These are phyloP conservation scores for Begonia fuchsioides DNA, from an alignment of 306 rosid genomes.

Conservation along the genomic window DNA sequence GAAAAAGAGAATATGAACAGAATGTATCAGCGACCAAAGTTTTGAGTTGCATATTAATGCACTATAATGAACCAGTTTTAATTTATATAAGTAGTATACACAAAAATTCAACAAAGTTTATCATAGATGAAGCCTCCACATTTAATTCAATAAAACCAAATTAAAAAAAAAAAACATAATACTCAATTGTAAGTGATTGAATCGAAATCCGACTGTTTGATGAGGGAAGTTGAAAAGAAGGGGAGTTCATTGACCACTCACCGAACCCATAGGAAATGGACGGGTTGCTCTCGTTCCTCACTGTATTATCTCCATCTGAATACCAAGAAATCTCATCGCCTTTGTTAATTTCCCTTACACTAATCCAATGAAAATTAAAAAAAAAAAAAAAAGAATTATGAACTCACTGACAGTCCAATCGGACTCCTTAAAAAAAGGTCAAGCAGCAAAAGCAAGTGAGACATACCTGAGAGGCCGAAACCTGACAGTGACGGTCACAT, in stretches of 20 bases:
- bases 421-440: too few species aligned
- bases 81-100: not conserved
- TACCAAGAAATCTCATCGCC: slow-evolving; percentile 89
- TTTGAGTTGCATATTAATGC: slow-evolving; percentile 1
- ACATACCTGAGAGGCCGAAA: slow-evolving; percentile 73
- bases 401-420: slow-evolving; percentile 5
- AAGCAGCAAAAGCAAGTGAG: slow-evolving; percentile 4
- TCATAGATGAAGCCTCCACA: too few species aligned
- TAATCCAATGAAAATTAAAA: slow-evolving; percentile 9
- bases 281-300: slow-evolving; percentile 55
- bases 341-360: slow-evolving; percentile 59
- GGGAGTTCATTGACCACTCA: slow-evolving; percentile 16
- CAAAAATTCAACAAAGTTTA: not conserved
- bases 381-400: not conserved
- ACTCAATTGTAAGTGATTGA: too few species aligned
- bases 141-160: not conserved
- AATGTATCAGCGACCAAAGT: not conserved
- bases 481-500: slow-evolving; percentile 75
- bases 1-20: slow-evolving; percentile 1
- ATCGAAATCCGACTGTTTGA: too few species aligned
- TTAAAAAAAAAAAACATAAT: not conserved
- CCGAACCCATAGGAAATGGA: slow-evolving; percentile 63
- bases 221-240: not conserved
- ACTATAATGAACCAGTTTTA: not conserved
- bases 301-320: slow-evolving; percentile 62